Conservation (phyloP, 2,329 filamentous ascomycete genomes). For the Rutstroemia sp. region DNA sequence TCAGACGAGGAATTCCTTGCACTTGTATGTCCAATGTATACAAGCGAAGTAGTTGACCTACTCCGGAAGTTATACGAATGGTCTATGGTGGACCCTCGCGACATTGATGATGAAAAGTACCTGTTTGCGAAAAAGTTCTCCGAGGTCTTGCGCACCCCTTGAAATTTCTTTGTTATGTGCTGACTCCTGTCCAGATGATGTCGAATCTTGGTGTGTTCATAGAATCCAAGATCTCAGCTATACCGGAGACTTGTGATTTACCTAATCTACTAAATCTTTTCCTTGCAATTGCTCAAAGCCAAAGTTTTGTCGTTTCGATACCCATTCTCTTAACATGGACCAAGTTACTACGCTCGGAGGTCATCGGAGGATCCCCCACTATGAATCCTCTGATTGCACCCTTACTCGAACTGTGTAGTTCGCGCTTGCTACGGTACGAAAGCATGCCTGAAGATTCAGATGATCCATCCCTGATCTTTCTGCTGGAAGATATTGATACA, state of each 20-base stretch:
- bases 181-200: conserved; percentile 52
- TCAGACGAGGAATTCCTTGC: conserved; percentile 70
- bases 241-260: conserved; percentile 60
- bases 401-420: conserved; percentile 75
- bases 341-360: conserved; percentile 64
- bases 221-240: conserved; percentile 63
- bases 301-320: conserved; percentile 88
- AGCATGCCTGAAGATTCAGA: conserved; percentile 73
- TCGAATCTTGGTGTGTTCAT: conserved; percentile 80
- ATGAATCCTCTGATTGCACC: conserved; percentile 59
- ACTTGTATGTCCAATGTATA: conserved; percentile 74
- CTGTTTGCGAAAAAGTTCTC: conserved; percentile 88
- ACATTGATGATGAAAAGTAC: conserved; percentile 89
- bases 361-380: conserved; percentile 59
- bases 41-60: conserved; percentile 60
- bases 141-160: conserved; percentile 51
- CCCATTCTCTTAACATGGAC: conserved; percentile 88
- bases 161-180: background rate
- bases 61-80: conserved; percentile 71
- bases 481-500: conserved; percentile 92
- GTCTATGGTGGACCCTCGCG: conserved; percentile 70
- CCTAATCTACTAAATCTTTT: conserved; percentile 73
- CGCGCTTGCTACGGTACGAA: conserved; percentile 81
- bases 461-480: conserved; percentile 71
- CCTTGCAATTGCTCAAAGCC: conserved; percentile 70